Base-by-base conservation (phyloP, 2,329 filamentous ascomycete genomes). In the Sclerotinia glacialis region DNA sequence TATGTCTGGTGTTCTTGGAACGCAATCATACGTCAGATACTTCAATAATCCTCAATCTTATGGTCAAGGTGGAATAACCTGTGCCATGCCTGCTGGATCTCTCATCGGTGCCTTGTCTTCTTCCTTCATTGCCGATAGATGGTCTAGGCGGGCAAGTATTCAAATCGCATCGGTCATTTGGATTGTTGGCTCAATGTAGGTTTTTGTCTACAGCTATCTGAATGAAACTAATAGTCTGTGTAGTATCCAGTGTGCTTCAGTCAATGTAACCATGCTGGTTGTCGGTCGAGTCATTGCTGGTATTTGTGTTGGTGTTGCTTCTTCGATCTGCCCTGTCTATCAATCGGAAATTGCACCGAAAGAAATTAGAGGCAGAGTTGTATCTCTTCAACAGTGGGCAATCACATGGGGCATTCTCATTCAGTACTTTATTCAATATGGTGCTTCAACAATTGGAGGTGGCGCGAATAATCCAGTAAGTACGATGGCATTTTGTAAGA, bases 31-130 rank as follows among this genome's bases (percentile, higher is more conserved):
- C 76, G 86, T 86, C 72, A 86, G 85, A 72, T 92, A 90, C 77
- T 92, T 92, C 78, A 80, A 86, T 72, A 83, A 91, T 65, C 83
- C 83, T 3, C 75, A 76, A 23, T 83, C 81, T 0, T 82, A 84
- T 71, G 80, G 83, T 0, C 89, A 92, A 77, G 89, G 88, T 54
- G 88, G 83, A 55, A 91, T 92, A 75, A 90, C 88, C 3, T 88
- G 88, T 28, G 80, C 89, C 2, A 92, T 92, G 89, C 86, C 89
- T 21, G 89, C 85, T 58, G 89, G 90, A 21, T 91, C 88, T 5
- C 86, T 90, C 69, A 76, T 89, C 12, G 89, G 85, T 64, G 84
- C 85, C 67, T 77, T 88, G 52, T 67, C 78, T 59, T 87, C 85
- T 31, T 82, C 82, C 52, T 83, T 81, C 71, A 74, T 88, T 40